Evolutionary conservation across 441 rosid species (phyloP), one percentile per base, ranked within the genome.

Genomic region (Flueggea neowawraea): DNA sequence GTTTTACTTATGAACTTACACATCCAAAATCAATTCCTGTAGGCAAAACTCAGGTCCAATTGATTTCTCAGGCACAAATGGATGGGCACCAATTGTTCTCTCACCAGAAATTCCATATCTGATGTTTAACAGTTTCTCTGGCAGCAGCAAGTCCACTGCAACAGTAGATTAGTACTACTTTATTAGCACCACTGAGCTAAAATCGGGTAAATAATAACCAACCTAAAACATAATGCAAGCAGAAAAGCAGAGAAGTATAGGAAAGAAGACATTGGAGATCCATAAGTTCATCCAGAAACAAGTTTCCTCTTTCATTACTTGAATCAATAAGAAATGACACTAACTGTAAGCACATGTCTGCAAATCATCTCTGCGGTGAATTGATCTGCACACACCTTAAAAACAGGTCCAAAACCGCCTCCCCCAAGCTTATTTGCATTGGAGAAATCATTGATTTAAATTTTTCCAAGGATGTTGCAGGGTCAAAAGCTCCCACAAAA

Each of bases 81-180:
- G 86, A 66, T 91, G 99, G 45, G 99, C 97, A 47, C 99, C 99
- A 66, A 68, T 73, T 8, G 78, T 72, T 78, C 98, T 84, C 66
- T 88, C 75, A 16, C 98, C 99, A 57, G 82, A 69, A 66, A 95
- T 90, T 70, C 80, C 85, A 61, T 86, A 91, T 78, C 75, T 84
- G 81, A 95, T 76, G 76, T 92, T 90, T 58, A 90, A 76, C 74
- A 95, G 82, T 77, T 91, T 91, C 54, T 85, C 96, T 65, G 76
- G 74, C 68, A 62, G 57, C 31, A 44, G 70, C 32, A 65, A 62
- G 75, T 67, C 80, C 15, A 65, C 74, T 69, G 80, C 87, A 78
- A 60, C 83, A 82, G 84, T 31, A 61, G 72, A 68, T 48, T 48
- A 58, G 74, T 55, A 74, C 58, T 54, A 56, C 22, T 15, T 53